A percentile compares a stretch with the other conserved stretches of the same genome.
Conservation (phyloP, 768 basidiomycete species). For the Serendipita sp. region DNA sequence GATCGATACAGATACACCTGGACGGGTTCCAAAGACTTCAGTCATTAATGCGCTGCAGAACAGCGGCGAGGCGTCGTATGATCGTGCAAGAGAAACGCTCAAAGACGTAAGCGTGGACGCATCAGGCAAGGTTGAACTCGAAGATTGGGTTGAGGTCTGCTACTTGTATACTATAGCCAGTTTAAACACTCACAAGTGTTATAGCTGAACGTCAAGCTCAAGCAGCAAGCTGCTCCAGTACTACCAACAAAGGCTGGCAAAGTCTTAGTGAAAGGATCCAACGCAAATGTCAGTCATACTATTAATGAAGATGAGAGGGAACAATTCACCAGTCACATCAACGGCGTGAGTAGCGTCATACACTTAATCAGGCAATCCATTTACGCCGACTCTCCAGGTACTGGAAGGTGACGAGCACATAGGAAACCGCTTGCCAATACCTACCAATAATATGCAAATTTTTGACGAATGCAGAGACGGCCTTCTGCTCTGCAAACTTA, state of each 20-base stretch:
- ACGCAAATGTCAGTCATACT: constrained; percentile 90
- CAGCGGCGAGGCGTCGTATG: constrained; percentile 71
- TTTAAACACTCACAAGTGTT: background rate
- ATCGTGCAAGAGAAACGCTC: constrained; percentile 73
- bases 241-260: constrained; percentile 64
- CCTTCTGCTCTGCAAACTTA: constrained; percentile 90
- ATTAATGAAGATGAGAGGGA: constrained; percentile 91
- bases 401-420: constrained; percentile 83
- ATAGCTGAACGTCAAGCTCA: constrained; percentile 70
- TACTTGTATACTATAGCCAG: background rate
- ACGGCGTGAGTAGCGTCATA: constrained; percentile 42
- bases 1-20: constrained; percentile 63
- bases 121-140: constrained; percentile 88
- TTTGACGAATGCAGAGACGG: constrained; percentile 96
- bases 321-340: constrained; percentile 99
- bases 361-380: background rate
- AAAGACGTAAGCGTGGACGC: constrained; percentile 91
- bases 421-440: constrained; percentile 73
- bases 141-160: constrained; percentile 93
- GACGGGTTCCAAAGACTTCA: constrained; percentile 65
- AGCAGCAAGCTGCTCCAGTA: constrained; percentile 18
- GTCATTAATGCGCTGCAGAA: constrained; percentile 65
- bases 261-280: constrained; percentile 88
- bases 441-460: constrained; percentile 92
- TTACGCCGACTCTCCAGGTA: constrained; percentile 34